Base-by-base conservation (phyloP, 768 basidiomycete species). In the Serendipita sp. region DNA sequence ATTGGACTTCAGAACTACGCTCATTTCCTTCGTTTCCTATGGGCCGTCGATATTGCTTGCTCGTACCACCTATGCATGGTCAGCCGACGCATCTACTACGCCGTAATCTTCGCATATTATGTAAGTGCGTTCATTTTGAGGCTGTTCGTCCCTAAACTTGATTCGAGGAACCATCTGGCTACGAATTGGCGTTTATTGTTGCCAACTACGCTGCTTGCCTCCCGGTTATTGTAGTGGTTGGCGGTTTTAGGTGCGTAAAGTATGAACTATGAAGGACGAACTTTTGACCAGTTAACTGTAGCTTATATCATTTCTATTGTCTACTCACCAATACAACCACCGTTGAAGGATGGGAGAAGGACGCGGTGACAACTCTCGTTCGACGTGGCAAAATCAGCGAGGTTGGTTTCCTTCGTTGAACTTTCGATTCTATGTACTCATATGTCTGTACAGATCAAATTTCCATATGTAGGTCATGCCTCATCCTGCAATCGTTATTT, bases 281-380 rank as follows among this genome's bases (percentile, higher is more conserved):
- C n/a, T n/a, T n/a, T n/a, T 38, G 30, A 20, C 17, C 13, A 58
- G 28, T 24, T n/a, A n/a, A n/a, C 14, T 7, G n/a, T 67, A 92
- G 91, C 61, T 63, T 97, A 22, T 98, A 93, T 69, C 96, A 98
- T 67, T 82, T 94, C 65, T 87, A 85, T 69, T 78, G 80, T 58
- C 71, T 97, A 28, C 67, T 80, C 3, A 79, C 79, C 9, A 99
- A 99, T 72, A 83, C 85, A 1, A 99, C 95, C 0, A 98, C 96
- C 0, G 97, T 99, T 58, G 96, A 99, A 74, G 84, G 88, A 0
- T 95, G 90, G 90, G 96, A 99, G 72, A 98, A 98, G 74, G 93
- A 98, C 69, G 94, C 88, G 72, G 91, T 83, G 1, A 86, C 92
- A 3, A 87, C 82, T 0, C 79, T 99, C 67, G 82, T 90, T 60